These are phyloP conservation scores for Saksenaea vasiformis DNA, from an alignment of 371 early-diverging fungal species.

Conservation along the genomic window DNA sequence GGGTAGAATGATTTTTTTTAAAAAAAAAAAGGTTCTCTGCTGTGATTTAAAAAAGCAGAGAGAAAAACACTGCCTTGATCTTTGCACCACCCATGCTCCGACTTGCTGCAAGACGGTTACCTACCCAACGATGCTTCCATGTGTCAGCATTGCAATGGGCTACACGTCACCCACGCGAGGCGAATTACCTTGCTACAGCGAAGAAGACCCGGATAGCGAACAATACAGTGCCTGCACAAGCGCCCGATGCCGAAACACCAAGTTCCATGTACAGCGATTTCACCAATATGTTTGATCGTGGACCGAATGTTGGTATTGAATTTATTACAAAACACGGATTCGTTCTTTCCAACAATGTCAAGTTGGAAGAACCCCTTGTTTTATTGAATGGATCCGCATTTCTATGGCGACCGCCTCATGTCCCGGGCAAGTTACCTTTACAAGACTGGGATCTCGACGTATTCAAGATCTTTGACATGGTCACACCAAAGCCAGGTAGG, in stretches of 20 bases:
- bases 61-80: neutral
- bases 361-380: conserved; percentile 44
- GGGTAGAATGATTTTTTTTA: too few relatives aligned
- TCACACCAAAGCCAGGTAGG: conserved; percentile 51
- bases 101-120: neutral
- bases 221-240: conserved; percentile 17
- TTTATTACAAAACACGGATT: conserved; percentile 51
- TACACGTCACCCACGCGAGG: neutral
- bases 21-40: too few relatives aligned
- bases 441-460: conserved; percentile 41
- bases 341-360: conserved; percentile 48
- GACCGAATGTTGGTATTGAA: conserved; percentile 49
- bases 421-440: conserved; percentile 23
- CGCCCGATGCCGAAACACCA: conserved; percentile 9
- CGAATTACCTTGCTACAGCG: neutral
- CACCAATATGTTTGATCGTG: conserved; percentile 57
- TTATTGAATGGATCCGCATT: conserved; percentile 52
- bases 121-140: neutral
- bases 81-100: neutral
- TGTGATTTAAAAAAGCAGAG: too few relatives aligned
- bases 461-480: conserved; percentile 51
- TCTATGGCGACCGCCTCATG: conserved; percentile 50
- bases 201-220: conserved; percentile 10
- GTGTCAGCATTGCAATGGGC: neutral
- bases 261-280: conserved; percentile 21